Conservation (phyloP, 352 stramenopile genomes). For the Pythium oligandrum region DNA sequence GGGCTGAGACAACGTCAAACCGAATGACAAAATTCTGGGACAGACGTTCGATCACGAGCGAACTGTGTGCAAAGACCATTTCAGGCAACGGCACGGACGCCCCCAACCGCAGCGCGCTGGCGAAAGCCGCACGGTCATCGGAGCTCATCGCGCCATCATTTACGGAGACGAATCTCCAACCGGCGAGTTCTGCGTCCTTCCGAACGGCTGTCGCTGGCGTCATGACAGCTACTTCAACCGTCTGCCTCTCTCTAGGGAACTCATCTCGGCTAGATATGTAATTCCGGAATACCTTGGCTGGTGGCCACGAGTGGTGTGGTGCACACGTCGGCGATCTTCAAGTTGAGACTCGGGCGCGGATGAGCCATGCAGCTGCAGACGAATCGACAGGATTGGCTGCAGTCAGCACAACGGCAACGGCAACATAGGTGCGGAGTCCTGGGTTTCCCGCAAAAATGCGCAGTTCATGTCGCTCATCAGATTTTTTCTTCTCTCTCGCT, state of each 20-base stretch:
- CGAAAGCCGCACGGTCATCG: conserved; percentile 23
- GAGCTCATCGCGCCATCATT: conserved; percentile 42
- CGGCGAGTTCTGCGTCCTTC: conserved; percentile 16
- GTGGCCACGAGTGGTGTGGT: no score
- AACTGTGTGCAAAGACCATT: conserved; percentile 48
- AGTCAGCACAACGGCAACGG: no score
- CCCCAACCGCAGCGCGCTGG: conserved; percentile 21
- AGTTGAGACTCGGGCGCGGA: no score
- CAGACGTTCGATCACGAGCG: conserved; percentile 24
- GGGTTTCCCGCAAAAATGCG: neutral
- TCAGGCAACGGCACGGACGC: conserved; percentile 43
- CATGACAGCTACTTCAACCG: no score
- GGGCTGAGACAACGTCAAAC: conserved; percentile 36
- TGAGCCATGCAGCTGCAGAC: no score
- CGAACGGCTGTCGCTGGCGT: neutral
- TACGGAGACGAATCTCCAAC: conserved; percentile 39
- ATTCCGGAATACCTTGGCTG: no score
- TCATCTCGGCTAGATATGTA: no score
- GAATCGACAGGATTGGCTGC: no score
- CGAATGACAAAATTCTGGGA: conserved; percentile 23
- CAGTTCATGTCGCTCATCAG: neutral
- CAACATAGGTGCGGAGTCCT: no score
- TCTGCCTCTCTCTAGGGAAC: no score
- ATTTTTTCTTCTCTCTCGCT: conserved; percentile 4
- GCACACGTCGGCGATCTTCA: no score